Evolutionary conservation across 495 filamentous ascomycete genomes (phyloP).

Genomic region (Daldinia childiae): DNA sequence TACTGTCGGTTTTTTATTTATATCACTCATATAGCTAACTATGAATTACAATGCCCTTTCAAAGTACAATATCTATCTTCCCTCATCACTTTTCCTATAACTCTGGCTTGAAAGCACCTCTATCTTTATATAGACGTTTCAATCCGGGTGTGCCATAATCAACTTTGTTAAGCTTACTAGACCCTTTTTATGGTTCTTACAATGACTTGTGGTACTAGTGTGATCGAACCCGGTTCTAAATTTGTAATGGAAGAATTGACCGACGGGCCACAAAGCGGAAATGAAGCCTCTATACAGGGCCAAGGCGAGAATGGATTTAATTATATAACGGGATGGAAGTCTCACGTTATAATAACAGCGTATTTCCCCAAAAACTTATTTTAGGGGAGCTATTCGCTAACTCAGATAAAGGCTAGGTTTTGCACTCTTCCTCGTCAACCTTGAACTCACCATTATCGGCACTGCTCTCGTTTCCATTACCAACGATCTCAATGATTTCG

Average conservation of each 20-base stretch:
- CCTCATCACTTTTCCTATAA: no score
- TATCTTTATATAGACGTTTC: no score
- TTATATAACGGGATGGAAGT: conserved; percentile 12
- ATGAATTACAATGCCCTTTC: no score
- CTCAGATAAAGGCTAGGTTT: neutral
- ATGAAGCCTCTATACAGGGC: neutral
- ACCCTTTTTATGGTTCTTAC: no score
- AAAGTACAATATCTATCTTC: no score
- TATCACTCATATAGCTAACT: no score
- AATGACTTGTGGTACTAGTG: no score
- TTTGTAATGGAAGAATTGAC: neutral
- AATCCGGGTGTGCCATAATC: no score
- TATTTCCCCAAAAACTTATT: neutral
- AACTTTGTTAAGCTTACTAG: no score
- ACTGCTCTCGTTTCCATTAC: conserved; percentile 62
- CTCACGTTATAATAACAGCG: neutral
- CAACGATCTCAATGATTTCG: conserved; percentile 55
- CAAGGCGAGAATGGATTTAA: neutral
- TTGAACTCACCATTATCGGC: conserved; percentile 59
- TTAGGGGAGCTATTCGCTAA: neutral
- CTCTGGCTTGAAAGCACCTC: no score
- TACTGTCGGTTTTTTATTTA: no score
- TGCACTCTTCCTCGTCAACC: conserved; percentile 50
- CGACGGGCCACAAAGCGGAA: neutral
- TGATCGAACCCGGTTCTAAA: no score